Conservation (phyloP, 345 rosid genomes). For the Lumnitzera racemosa region DNA sequence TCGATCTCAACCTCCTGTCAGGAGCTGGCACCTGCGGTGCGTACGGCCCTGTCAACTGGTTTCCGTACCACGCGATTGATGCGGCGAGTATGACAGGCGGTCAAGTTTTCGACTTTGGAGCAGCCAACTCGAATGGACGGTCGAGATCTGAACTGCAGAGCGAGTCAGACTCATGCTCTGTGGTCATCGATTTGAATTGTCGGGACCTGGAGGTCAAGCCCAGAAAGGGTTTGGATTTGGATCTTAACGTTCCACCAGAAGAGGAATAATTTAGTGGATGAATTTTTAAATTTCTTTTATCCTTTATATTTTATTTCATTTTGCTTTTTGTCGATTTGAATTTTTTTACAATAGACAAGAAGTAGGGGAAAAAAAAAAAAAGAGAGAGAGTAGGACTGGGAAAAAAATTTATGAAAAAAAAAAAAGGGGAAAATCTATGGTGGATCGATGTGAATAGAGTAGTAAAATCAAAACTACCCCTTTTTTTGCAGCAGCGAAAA, state of each 20-base stretch:
- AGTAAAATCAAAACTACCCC: neutral
- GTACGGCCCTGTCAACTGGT: slow-evolving; percentile 3
- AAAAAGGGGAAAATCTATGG: slow-evolving; percentile 42
- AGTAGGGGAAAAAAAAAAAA: slow-evolving; percentile 5
- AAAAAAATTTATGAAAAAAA: neutral
- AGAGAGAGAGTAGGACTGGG: no score
- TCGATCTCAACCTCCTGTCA: slow-evolving; percentile 36
- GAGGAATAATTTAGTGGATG: slow-evolving; percentile 16
- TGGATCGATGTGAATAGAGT: slow-evolving; percentile 37
- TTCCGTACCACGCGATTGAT: slow-evolving; percentile 24
- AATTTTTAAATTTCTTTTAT: no score
- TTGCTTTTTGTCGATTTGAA: neutral
- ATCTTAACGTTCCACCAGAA: slow-evolving; percentile 67
- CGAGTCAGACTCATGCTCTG: slow-evolving; percentile 59
- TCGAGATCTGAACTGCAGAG: slow-evolving; percentile 27
- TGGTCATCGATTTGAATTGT: slow-evolving; percentile 27
- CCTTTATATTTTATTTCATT: slow-evolving; percentile 1
- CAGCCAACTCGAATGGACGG: neutral
- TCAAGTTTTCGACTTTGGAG: slow-evolving; percentile 19
- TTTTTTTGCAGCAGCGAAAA: no score
- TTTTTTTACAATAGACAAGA: slow-evolving; percentile 8
- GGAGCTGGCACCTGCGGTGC: slow-evolving; percentile 5
- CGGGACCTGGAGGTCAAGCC: slow-evolving; percentile 15
- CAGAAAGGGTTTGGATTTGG: slow-evolving; percentile 33
- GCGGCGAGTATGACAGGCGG: slow-evolving; percentile 24